These are phyloP conservation scores for Aureobasidium mangrovei DNA, from an alignment of 2,329 filamentous ascomycete species.

Conservation along the genomic window DNA sequence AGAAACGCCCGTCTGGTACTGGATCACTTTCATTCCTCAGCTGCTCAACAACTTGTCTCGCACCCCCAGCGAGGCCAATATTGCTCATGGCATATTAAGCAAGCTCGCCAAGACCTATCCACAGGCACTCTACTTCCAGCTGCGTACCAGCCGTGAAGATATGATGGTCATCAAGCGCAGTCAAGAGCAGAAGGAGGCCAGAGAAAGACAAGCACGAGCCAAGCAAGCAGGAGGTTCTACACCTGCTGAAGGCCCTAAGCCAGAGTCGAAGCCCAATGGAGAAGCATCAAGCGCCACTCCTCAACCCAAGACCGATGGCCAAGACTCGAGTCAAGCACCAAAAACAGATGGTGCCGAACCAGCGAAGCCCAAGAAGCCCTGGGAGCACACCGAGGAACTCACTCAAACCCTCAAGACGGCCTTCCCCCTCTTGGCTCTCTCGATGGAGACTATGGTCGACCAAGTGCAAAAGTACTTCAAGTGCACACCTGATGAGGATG, in stretches of 20 bases:
- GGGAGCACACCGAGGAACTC: conserved; percentile 95
- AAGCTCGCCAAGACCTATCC: conserved; percentile 95
- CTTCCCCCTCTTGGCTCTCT: conserved; percentile 87
- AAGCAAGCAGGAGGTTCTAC: conserved; percentile 44
- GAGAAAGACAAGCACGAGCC: conserved; percentile 45
- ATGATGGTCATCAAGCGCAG: conserved; percentile 86
- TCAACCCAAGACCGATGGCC: conserved; percentile 21
- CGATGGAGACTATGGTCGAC: conserved; percentile 99
- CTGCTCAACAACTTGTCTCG: conserved; percentile 84
- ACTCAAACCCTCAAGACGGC: conserved; percentile 93
- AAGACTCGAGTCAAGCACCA: conserved; percentile 20
- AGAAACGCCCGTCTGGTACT: conserved; percentile 97
- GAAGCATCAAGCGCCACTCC: conserved; percentile 27
- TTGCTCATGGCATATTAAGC: conserved; percentile 75
- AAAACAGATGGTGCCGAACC: conserved; percentile 30
- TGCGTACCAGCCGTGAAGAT: conserved; percentile 88
- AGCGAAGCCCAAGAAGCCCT: conserved; percentile 62
- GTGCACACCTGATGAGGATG: conserved; percentile 95
- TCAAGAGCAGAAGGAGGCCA: conserved; percentile 53
- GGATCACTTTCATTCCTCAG: conserved; percentile 98
- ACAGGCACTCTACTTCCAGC: conserved; percentile 88
- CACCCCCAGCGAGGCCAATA: conserved; percentile 65
- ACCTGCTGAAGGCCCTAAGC: conserved; percentile 23
- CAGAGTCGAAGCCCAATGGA: conserved; percentile 37
- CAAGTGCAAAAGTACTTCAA: conserved; percentile 99